Conservation (phyloP, 192 early-diverging fungal species). For the Geranomyces michiganensis region DNA sequence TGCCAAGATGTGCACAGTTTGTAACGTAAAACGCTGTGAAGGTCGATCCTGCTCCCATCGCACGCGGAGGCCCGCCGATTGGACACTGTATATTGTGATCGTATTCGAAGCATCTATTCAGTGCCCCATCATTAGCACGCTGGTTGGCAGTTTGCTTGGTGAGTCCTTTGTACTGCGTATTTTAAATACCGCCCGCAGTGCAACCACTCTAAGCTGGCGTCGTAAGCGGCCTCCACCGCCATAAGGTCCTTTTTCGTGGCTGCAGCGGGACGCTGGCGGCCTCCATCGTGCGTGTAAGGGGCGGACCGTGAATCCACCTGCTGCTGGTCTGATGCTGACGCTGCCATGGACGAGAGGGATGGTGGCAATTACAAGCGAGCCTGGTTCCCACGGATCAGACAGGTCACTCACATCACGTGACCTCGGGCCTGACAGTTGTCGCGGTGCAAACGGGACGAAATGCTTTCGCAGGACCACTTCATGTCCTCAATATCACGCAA, state of each 20-base stretch:
- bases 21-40: constrained; percentile 26
- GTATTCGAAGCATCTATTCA: constrained; percentile 20
- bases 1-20: constrained; percentile 28
- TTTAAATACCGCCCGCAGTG: constrained; percentile 27
- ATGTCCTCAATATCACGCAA: no score
- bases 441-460: no score
- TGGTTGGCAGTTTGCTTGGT: neutral
- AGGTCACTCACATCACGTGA: no score
- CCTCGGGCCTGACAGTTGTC: no score
- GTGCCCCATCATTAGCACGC: neutral
- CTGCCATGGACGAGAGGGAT: no score
- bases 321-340: no score
- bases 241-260: constrained; percentile 2
- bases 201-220: constrained; percentile 27
- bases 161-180: neutral
- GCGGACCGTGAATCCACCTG: no score
- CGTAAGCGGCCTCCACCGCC: constrained; percentile 21
- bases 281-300: no score
- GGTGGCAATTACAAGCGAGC: no score
- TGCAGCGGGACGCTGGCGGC: no score
- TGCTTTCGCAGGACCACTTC: no score
- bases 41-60: neutral
- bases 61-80: neutral
- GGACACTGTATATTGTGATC: constrained; percentile 26
- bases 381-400: no score